Evolutionary conservation across 305 asterid species (phyloP), one percentile per base, ranked within the genome.

Genomic region (Fraxinus albicans): DNA sequence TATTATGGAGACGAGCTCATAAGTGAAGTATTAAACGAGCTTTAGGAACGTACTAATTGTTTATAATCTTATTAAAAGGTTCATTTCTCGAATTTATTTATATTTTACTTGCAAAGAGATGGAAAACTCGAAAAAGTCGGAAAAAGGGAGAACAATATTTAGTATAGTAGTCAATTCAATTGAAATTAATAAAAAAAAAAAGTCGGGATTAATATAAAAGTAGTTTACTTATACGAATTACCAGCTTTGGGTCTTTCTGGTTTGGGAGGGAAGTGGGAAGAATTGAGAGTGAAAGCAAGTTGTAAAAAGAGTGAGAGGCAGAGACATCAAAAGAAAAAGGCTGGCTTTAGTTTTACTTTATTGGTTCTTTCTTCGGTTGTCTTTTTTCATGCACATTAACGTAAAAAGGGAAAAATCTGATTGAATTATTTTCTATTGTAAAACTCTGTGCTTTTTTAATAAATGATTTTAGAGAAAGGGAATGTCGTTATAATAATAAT

Each of bases 261-360:
- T 67, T 67, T 67, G 5, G 35, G 34, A 73, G 70, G 25, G 44
- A 80, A 73, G 7, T 5, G 67, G 27, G 12, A 75, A 40, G n/a
- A 40, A 8, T 21, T 42, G 58, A 21, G 79, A 40, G 9, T 42
- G 79, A 76, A 42, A 23, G 65, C 33, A 76, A 23, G 1, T 13
- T 40, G 31, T 33, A 4, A 13, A 4, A 23, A 8, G 15, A 12
- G 63, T 3, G 10, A 35, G 10, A 35, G 29, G 34, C 63, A 79
- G n/a, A 36, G 31, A 6, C 40, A 13, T 25, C 12, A 67, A 27
- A 42, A 19, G 19, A 69, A 65, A 79, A 65, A 36, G 55, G 72
- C 29, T 19, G 73, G 76, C 80, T 83, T 83, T 83, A 73, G 34
- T 72, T 83, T 78, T 74, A 50, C 78, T 82, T 42, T 73, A 47